These are phyloP conservation scores for Erodium texanum DNA, from an alignment of 441 rosid species.

Conservation along the genomic window DNA sequence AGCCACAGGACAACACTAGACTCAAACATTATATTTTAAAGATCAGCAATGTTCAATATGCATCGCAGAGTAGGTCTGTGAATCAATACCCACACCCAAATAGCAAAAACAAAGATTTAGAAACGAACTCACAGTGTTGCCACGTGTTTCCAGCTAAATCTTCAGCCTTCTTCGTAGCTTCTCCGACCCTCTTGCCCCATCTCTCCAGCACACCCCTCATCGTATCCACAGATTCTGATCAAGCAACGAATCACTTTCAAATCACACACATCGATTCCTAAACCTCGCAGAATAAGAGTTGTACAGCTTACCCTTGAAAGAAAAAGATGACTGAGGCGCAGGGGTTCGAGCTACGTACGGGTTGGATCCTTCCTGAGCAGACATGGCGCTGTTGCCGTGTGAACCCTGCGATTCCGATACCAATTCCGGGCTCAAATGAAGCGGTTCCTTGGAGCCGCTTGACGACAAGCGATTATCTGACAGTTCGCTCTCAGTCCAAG, in stretches of 20 bases:
- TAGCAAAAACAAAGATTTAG: neutral
- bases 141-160: constrained; percentile 85
- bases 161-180: constrained; percentile 76
- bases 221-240: constrained; percentile 40
- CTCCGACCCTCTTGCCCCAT: constrained; percentile 68
- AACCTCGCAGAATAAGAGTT: neutral
- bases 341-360: constrained; percentile 8
- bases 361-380: too few relatives aligned
- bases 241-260: neutral
- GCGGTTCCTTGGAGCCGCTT: too few relatives aligned
- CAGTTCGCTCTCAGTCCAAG: neutral
- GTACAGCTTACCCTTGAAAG: constrained; percentile 33
- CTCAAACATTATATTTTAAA: neutral
- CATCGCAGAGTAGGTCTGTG: neutral
- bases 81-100: neutral
- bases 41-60: neutral
- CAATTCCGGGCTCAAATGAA: too few relatives aligned
- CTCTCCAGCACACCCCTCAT: constrained; percentile 61
- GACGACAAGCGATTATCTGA: constrained; percentile 20
- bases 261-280: neutral
- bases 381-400: too few relatives aligned
- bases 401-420: too few relatives aligned
- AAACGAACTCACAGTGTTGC: constrained; percentile 60
- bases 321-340: constrained; percentile 22
- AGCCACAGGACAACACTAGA: neutral